Conservation (phyloP, 116 monocot genomes). For the Phalaenopsis hybrid region DNA sequence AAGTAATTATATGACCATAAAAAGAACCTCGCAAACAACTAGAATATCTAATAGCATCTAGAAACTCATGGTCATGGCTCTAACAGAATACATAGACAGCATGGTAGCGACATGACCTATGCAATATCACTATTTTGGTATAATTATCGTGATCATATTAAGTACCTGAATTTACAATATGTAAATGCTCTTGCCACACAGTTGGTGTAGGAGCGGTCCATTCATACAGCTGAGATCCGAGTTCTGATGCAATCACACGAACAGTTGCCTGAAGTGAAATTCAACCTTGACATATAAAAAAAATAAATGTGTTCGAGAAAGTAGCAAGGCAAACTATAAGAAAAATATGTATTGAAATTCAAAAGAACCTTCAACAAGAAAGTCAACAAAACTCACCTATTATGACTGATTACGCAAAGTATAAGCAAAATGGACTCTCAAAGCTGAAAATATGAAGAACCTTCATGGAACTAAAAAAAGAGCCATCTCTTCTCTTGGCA, state of each 20-base stretch:
- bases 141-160: background rate
- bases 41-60: background rate
- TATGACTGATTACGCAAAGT: background rate
- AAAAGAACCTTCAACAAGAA: background rate
- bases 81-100: background rate
- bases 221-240: conserved; percentile 76
- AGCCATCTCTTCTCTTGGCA: too few relatives aligned
- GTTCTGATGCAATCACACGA: conserved; percentile 56
- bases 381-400: background rate
- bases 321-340: background rate
- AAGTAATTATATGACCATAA: background rate
- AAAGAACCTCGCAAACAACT: background rate
- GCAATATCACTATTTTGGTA: background rate
- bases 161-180: conserved; percentile 68
- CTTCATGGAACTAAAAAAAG: too few relatives aligned
- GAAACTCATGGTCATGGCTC: background rate
- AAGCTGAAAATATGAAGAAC: too few relatives aligned
- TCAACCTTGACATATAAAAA: background rate
- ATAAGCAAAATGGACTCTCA: too few relatives aligned
- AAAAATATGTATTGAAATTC: background rate
- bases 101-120: too few relatives aligned
- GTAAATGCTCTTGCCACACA: conserved; percentile 89
- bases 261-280: conserved; percentile 48
- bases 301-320: background rate
- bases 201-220: conserved; percentile 97